Conservation (phyloP, 73 alveolate genomes). For the Paramecium octaurelia region DNA sequence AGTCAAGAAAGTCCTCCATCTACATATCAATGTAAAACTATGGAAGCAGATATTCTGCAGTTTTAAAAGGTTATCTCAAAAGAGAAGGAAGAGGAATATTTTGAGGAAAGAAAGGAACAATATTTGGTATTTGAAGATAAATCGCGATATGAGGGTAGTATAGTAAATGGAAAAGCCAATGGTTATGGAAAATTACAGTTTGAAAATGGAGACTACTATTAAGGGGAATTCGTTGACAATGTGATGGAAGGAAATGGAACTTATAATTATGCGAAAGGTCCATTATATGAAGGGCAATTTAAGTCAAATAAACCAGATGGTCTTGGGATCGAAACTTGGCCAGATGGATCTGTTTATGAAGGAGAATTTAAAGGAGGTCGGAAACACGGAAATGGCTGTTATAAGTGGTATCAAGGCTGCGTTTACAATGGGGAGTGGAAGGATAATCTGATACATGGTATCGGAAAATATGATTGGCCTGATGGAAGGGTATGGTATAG, state of each 20-base stretch:
- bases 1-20: not conserved
- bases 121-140: slow-evolving; percentile 55
- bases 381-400: slow-evolving; percentile 71
- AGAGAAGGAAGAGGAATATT: not conserved
- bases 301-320: slow-evolving; percentile 50
- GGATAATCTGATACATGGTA: slow-evolving; percentile 66
- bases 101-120: not conserved
- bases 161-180: slow-evolving; percentile 70
- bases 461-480: slow-evolving; percentile 66
- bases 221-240: slow-evolving; percentile 70
- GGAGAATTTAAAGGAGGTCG: slow-evolving; percentile 71
- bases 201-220: slow-evolving; percentile 71
- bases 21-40: not conserved
- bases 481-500: slow-evolving; percentile 64
- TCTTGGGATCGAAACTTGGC: slow-evolving; percentile 72
- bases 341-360: slow-evolving; percentile 71
- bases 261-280: slow-evolving; percentile 65
- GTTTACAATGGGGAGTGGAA: slow-evolving; percentile 62
- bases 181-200: slow-evolving; percentile 78
- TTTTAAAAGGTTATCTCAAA: not conserved
- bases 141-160: slow-evolving; percentile 72
- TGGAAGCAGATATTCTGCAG: not conserved
- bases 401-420: slow-evolving; percentile 60
- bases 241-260: slow-evolving; percentile 76
- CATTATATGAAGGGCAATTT: slow-evolving; percentile 66